Evolutionary conservation across 495 filamentous ascomycete species (phyloP).

Genomic region (Penicillium bovifimosum): DNA sequence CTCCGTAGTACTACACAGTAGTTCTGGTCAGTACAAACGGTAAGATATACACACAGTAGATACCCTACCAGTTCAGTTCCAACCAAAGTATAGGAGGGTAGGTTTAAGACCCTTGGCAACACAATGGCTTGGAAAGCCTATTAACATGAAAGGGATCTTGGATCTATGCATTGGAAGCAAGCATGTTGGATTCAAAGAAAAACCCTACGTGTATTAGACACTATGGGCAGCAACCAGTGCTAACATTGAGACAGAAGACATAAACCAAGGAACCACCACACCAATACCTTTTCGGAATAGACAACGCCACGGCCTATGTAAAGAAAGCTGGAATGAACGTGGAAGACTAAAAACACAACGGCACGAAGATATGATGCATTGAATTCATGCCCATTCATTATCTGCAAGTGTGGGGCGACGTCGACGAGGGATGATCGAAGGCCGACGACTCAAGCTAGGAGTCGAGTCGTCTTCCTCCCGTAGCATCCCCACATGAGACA

Average conservation of each 20-base stretch:
- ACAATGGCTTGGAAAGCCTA: too few relatives aligned
- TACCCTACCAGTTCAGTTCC: too few relatives aligned
- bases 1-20: too few relatives aligned
- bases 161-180: background rate
- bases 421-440: slow-evolving; percentile 37
- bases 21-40: too few relatives aligned
- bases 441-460: slow-evolving; percentile 32
- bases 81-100: too few relatives aligned
- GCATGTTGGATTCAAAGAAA: slow-evolving; percentile 20
- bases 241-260: slow-evolving; percentile 11
- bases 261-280: slow-evolving; percentile 1
- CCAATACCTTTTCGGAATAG: slow-evolving; percentile 5
- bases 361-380: slow-evolving; percentile 6
- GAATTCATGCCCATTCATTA: slow-evolving; percentile 31
- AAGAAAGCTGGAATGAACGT: slow-evolving; percentile 4
- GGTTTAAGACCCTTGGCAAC: too few relatives aligned
- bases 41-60: too few relatives aligned
- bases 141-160: too few relatives aligned
- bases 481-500: slow-evolving; percentile 36
- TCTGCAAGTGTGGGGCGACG: slow-evolving; percentile 36
- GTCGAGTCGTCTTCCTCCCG: slow-evolving; percentile 34
- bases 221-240: slow-evolving; percentile 26
- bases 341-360: slow-evolving; percentile 6
- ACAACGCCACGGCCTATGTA: slow-evolving; percentile 14
- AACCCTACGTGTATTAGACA: slow-evolving; percentile 6